A percentile compares a stretch with the other conserved stretches of the same genome.
These are phyloP conservation scores for Ochetophila trinervis DNA, from an alignment of 306 rosid species.

Conservation along the genomic window DNA sequence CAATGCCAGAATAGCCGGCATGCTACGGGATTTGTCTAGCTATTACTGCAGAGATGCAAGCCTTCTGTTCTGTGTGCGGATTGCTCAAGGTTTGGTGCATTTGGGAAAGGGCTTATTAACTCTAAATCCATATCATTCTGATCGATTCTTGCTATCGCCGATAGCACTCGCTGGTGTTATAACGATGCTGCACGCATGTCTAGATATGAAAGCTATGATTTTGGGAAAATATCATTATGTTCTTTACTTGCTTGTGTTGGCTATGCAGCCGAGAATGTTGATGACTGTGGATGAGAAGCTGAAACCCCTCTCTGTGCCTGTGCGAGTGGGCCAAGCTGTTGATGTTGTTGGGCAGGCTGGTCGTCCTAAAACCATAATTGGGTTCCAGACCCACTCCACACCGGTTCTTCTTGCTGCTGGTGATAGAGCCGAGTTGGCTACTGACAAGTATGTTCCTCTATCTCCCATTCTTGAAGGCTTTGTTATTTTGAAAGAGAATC, in stretches of 20 bases:
- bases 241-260: conserved; percentile 94
- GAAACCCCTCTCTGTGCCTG: conserved; percentile 77
- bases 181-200: conserved; percentile 90
- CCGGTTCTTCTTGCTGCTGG: conserved; percentile 98
- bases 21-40: conserved; percentile 97
- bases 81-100: conserved; percentile 99
- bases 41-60: conserved; percentile 95
- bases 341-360: conserved; percentile 99
- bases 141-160: conserved; percentile 87
- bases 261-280: conserved; percentile 99
- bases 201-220: conserved; percentile 83
- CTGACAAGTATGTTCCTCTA: conserved; percentile 89
- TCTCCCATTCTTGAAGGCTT: conserved; percentile 97
- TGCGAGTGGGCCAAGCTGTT: conserved; percentile 94
- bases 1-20: conserved; percentile 96
- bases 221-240: conserved; percentile 88
- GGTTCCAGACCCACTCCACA: conserved; percentile 93
- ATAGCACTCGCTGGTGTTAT: conserved; percentile 89
- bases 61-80: conserved; percentile 96
- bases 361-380: conserved; percentile 94
- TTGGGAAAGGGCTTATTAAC: conserved; percentile 95
- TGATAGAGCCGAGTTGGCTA: conserved; percentile 92
- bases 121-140: conserved; percentile 97
- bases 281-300: conserved; percentile 87
- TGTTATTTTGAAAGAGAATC: conserved; percentile 87